Conservation (phyloP, 2,329 filamentous ascomycete species). For the Pyrenophora tritici-repentis region DNA sequence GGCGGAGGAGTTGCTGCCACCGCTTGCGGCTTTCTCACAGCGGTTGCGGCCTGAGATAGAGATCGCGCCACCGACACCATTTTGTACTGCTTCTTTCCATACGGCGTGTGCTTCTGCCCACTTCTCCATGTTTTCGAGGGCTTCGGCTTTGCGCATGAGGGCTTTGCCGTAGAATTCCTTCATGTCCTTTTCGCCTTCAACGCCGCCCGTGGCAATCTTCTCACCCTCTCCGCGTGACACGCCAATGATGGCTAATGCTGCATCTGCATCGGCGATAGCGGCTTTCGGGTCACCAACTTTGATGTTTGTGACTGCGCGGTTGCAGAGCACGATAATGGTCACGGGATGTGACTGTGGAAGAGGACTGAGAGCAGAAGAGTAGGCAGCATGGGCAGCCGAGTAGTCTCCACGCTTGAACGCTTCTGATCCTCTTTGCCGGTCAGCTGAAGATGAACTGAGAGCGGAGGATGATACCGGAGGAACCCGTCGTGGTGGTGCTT, state of each 20-base stretch:
- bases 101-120: conserved; percentile 82
- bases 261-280: conserved; percentile 82
- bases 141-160: conserved; percentile 91
- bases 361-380: conserved; percentile 74
- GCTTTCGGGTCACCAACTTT: conserved; percentile 92
- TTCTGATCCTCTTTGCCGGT: conserved; percentile 79
- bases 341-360: conserved; percentile 82
- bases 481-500: conserved; percentile 61
- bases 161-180: conserved; percentile 93
- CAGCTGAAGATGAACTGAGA: conserved; percentile 74
- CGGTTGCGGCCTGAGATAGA: conserved; percentile 85
- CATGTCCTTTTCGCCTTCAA: conserved; percentile 75
- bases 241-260: conserved; percentile 79
- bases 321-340: conserved; percentile 85
- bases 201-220: conserved; percentile 68
- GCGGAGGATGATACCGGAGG: conserved; percentile 72
- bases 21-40: conserved; percentile 80
- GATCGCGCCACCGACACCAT: conserved; percentile 80
- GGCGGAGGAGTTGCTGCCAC: conserved; percentile 23
- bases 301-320: conserved; percentile 84
- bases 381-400: conserved; percentile 80
- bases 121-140: conserved; percentile 91
- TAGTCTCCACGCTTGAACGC: conserved; percentile 96
- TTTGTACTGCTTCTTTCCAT: conserved; percentile 84
- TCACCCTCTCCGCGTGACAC: conserved; percentile 78